Percentiles rank a stretch among this genome's conserved stretches.
Evolutionary conservation across 345 rosid species (phyloP).

Genomic region (Eucalyptus marginata): DNA sequence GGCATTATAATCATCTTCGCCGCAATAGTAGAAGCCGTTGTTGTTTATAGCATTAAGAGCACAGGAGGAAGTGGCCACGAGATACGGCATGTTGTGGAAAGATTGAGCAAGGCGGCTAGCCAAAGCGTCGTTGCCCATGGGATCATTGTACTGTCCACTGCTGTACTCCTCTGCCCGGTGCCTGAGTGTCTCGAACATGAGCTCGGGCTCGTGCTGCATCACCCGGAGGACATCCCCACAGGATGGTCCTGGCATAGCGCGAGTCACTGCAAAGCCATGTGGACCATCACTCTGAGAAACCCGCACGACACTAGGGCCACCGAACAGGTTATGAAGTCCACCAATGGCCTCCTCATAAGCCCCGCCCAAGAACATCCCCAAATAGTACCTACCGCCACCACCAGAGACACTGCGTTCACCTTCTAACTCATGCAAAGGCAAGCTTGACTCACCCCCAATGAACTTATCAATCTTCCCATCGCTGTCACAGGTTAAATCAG

Average conservation of each 20-base stretch:
- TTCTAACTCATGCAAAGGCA: conserved; percentile 87
- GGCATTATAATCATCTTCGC: conserved; percentile 24
- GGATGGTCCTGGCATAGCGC: conserved; percentile 78
- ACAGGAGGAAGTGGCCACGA: conserved; percentile 34
- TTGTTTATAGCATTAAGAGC: conserved; percentile 50
- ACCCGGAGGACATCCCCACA: conserved; percentile 83
- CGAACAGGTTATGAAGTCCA: conserved; percentile 89
- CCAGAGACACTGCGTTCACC: conserved; percentile 16
- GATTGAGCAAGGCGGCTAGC: conserved; percentile 52
- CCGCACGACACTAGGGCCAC: conserved; percentile 85
- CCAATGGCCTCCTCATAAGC: conserved; percentile 99
- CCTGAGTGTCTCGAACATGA: conserved; percentile 89
- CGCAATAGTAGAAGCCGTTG: conserved; percentile 51
- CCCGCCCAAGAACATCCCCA: conserved; percentile 99
- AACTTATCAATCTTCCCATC: conserved; percentile 88
- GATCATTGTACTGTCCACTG: conserved; percentile 13
- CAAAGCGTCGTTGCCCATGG: conserved; percentile 19
- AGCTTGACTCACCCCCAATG: conserved; percentile 76
- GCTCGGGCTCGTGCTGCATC: conserved; percentile 95
- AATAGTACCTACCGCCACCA: conserved; percentile 34
- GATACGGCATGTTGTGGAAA: conserved; percentile 92
- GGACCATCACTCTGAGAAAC: conserved; percentile 94
- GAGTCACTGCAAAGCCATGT: conserved; percentile 77
- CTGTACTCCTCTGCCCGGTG: conserved; percentile 65
- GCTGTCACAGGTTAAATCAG: conserved; percentile 90